Base-by-base conservation (phyloP, 2,329 filamentous ascomycete species). In the Hyphodiscus sp. region DNA sequence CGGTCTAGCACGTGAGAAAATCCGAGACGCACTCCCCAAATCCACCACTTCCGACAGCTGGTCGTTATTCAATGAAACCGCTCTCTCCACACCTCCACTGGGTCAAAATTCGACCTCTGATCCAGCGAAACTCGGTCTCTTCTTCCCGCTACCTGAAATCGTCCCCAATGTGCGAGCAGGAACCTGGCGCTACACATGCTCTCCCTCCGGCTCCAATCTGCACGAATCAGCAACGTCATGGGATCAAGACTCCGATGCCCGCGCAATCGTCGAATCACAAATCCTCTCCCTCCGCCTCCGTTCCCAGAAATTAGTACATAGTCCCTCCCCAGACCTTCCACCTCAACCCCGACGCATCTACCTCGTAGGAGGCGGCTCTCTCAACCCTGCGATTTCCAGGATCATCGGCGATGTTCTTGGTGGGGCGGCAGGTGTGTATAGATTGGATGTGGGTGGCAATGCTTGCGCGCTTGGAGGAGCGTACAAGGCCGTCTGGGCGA, bases 401-500 rank as follows among this genome's bases (percentile, higher is more conserved):
- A 83, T 95, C 47, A 81, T 91, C 3, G 92, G 91, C 23, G 85
- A 96, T 65, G 90, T 97, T 2, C 81, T 99, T 2, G 94, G 94
- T 50, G 89, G 89, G 33, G 80, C 79, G 2, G 94, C 97, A 58
- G 94, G 94, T 20, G 89, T 97, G 23, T 99, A 90, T 73, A 88
- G 87, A 71, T 82, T 99, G 15, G 91, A 97, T 67, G 90, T 97
- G 5, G 92, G 94, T 23, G 91, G 91, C 23, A 96, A 95, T 72
- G 92, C 94, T 2, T 99, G 94, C 72, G 94, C 92, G 11, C 73
- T 97, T 15, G 94, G 94, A 15, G 90, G 90, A 7, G 92, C 92
- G 23, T 96, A 97, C 73, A 97, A 97, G 74, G 92, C 94, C 15
- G 85, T 95, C 0, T 99, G 94, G 94, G 91, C 87, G 1, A 76